Percentiles rank a stretch among this genome's conserved stretches.
Conservation (phyloP, 176 grass and related monocot species). For the Melocanna baccifera region DNA sequence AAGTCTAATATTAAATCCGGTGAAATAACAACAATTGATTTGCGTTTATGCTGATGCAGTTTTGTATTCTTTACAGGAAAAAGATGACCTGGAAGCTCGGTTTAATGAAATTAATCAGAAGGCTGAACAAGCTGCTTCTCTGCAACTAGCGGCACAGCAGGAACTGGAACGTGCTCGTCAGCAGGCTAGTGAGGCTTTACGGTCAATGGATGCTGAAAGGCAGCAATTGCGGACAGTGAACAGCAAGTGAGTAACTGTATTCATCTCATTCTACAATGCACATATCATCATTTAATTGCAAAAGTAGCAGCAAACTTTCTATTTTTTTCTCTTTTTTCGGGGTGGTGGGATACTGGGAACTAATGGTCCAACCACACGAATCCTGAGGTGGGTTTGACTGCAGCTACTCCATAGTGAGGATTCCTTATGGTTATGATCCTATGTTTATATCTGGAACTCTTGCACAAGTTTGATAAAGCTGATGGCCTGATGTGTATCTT, state of each 20-base stretch:
- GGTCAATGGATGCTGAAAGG: constrained; percentile 83
- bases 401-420: background rate
- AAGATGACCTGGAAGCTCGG: constrained; percentile 80
- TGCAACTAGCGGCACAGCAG: constrained; percentile 66
- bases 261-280: background rate
- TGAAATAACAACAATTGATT: background rate
- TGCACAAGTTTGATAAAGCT: background rate
- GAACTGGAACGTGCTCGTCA: constrained; percentile 83
- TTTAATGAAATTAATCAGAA: constrained; percentile 75
- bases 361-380: background rate
- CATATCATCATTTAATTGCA: background rate
- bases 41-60: background rate
- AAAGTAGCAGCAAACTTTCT: background rate
- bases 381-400: background rate
- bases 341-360: background rate
- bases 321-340: background rate
- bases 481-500: constrained; percentile 14
- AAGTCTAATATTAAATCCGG: background rate
- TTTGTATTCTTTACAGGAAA: constrained; percentile 67
- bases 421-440: background rate
- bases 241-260: constrained; percentile 64
- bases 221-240: constrained; percentile 81
- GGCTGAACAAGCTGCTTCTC: constrained; percentile 63
- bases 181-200: constrained; percentile 84
- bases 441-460: background rate